Evolutionary conservation across 148 eudicot species (phyloP).

Genomic region (Nyssa sinensis): DNA sequence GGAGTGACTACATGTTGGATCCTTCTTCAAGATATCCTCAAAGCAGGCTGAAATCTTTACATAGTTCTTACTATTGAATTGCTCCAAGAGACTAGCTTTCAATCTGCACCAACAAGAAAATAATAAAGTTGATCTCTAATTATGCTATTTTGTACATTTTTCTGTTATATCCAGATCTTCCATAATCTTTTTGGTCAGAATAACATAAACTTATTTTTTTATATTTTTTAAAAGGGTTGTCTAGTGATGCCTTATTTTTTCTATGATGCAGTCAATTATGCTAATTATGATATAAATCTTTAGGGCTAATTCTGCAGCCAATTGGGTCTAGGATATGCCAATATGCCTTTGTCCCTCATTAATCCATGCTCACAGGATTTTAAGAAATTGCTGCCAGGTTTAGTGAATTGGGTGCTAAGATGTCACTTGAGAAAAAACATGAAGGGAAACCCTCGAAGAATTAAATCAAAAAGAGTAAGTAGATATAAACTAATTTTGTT

Average conservation of each 20-base stretch:
- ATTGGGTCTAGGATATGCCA: neutral
- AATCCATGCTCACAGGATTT: no score
- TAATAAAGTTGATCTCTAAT: neutral
- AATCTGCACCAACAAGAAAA: constrained; percentile 34
- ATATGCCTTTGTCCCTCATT: neutral
- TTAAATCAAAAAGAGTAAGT: neutral
- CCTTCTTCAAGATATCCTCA: constrained; percentile 71
- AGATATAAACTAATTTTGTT: neutral
- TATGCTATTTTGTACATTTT: neutral
- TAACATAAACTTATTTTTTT: no score
- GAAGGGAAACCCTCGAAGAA: neutral
- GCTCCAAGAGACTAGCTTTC: constrained; percentile 61
- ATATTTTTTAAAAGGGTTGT: neutral
- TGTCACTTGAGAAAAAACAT: neutral
- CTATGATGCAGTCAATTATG: neutral
- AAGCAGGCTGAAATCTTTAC: constrained; percentile 44
- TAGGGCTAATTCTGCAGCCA: neutral
- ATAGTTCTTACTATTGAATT: constrained; percentile 43
- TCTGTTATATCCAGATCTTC: neutral
- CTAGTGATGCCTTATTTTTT: neutral
- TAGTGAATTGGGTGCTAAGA: no score
- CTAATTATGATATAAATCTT: neutral
- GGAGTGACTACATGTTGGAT: constrained; percentile 74
- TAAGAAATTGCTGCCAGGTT: no score
- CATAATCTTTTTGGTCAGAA: neutral